These are phyloP conservation scores for Ustilago tritici DNA, from an alignment of 1,284 basidiomycete genomes.

Conservation along the genomic window DNA sequence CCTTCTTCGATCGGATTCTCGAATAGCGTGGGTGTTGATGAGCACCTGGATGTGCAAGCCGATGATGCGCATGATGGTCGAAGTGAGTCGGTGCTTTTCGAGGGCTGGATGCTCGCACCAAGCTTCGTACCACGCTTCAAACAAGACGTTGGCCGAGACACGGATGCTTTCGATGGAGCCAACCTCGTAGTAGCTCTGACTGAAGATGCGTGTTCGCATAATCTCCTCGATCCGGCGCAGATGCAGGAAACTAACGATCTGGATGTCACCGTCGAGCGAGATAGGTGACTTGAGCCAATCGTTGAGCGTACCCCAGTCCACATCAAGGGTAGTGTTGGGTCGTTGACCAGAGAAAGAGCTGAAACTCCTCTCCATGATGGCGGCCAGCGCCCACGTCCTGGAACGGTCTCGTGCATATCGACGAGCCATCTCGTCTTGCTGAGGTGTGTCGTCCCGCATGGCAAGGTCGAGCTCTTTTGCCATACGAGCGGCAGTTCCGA, in stretches of 20 bases:
- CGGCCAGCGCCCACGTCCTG: conserved; percentile 47
- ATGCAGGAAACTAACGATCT: conserved; percentile 46
- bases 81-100: conserved; percentile 36
- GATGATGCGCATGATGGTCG: conserved; percentile 50
- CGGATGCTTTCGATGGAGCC: conserved; percentile 53
- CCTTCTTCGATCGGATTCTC: conserved; percentile 42
- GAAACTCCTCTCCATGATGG: conserved; percentile 54
- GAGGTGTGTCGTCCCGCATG: conserved; percentile 42
- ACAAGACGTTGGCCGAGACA: conserved; percentile 44
- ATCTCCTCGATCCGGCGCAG: conserved; percentile 51
- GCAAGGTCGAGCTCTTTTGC: conserved; percentile 47
- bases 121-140: conserved; percentile 47
- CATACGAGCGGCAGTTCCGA: conserved; percentile 52
- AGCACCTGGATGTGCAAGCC: conserved; percentile 50
- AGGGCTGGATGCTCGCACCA: conserved; percentile 52
- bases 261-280: conserved; percentile 42
- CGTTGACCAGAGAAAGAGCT: conserved; percentile 50
- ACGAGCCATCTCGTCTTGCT: conserved; percentile 37
- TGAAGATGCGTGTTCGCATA: conserved; percentile 50
- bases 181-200: conserved; percentile 53
- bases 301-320: conserved; percentile 49
- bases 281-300: conserved; percentile 52
- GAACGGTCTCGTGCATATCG: conserved; percentile 49
- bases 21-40: conserved; percentile 52
- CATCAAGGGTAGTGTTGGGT: conserved; percentile 49